These are phyloP conservation scores for Nannizzia gypsea DNA, from an alignment of 2,329 filamentous ascomycete species.

Conservation along the genomic window DNA sequence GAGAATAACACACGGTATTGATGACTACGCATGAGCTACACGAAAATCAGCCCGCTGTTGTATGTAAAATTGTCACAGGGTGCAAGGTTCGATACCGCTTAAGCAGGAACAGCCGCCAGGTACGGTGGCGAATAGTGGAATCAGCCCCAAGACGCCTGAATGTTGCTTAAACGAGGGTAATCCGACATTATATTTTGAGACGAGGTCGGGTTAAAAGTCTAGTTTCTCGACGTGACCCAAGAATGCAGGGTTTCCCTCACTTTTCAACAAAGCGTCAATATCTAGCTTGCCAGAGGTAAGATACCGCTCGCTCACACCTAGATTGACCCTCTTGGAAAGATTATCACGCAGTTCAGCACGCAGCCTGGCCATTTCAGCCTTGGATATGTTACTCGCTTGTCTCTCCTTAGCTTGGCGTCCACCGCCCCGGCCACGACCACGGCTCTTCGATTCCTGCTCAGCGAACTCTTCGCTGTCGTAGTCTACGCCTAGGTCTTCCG, in stretches of 20 bases:
- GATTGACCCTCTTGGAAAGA: conserved; percentile 63
- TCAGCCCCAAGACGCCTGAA: too few species aligned
- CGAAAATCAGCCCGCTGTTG: too few species aligned
- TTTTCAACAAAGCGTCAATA: conserved; percentile 59
- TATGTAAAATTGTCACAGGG: too few species aligned
- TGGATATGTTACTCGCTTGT: conserved; percentile 54
- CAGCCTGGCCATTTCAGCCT: conserved; percentile 59
- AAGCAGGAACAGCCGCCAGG: too few species aligned
- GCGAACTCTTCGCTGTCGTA: conserved; percentile 83
- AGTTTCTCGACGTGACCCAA: conserved; percentile 46
- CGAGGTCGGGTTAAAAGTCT: conserved; percentile 20
- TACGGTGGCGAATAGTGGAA: too few species aligned
- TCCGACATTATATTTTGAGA: too few species aligned
- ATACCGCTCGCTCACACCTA: conserved; percentile 79
- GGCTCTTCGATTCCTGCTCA: conserved; percentile 43
- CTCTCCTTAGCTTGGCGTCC: conserved; percentile 65
- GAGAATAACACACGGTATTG: too few species aligned
- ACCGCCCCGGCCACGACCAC: conserved; percentile 59
- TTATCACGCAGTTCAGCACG: conserved; percentile 61
- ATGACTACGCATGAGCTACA: too few species aligned
- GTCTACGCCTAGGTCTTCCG: conserved; percentile 86
- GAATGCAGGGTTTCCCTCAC: conserved; percentile 53
- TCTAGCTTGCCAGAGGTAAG: conserved; percentile 76
- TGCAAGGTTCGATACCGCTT: too few species aligned
- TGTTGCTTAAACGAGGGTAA: too few species aligned